Evolutionary conservation across 1,139 yeast genomes (phyloP), one percentile per base, ranked within the genome.

Genomic region (Yamadazyma oceani): DNA sequence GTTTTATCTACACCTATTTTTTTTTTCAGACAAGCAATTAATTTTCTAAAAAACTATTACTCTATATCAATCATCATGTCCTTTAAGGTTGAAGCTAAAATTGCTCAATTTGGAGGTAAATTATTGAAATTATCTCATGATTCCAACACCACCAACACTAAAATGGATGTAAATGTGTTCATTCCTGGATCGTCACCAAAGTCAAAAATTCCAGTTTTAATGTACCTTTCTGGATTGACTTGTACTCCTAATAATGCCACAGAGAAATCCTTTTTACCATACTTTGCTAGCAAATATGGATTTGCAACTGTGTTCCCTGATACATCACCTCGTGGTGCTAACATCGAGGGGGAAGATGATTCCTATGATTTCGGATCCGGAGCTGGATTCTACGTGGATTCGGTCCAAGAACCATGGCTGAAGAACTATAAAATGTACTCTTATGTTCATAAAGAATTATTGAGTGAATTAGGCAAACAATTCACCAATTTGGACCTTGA

Each of bases 251-350:
- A 87, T 63, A 92, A 90, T 58, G 96, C 95, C 41, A 73, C 87
- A n/a, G 98, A 92, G 55, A 92, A 92, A 74, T 95, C 97, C 1
- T 86, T 81, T 52, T 78, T 94, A 67, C 92, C 85, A 53, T 78
- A 82, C 43, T 82, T 81, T 60, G 96, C 96, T 8, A 76, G 82
- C 47, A 76, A 84, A 54, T 78, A 79, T 54, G 95, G 95, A 2
- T 82, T 92, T 59, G 96, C 95, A 0, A 64, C 92, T 17, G 87
- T 92, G 2, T 90, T 85, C 60, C 97, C 98, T 13, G 98, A 92
- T 60, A 92, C 98, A 3, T 90, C 97, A 2, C 97, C 98, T 39
- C 79, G 97, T 50, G 96, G 95, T n/a, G 85, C 86, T n/a, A 70
- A 72, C 41, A 69, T 83, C 43, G 81, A 75, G 31, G 95, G 96